phyloP scores from a whole-genome alignment of 345 rosid genomes.

The Physaria fendleri region DNA sequence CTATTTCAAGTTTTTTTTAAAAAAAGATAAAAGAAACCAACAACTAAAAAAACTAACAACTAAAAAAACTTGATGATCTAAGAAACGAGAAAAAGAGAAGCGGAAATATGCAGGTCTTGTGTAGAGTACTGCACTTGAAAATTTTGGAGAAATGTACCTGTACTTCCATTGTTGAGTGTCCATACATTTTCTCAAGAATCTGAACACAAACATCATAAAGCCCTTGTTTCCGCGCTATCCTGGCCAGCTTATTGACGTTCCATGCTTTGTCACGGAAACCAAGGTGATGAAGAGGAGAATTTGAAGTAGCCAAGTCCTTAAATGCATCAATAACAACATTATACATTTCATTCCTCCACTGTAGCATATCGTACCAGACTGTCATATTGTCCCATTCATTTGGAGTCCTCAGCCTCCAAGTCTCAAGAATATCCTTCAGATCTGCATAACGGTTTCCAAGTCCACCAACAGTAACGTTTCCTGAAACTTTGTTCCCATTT shows the following conservation, averaged over 20 bases:
- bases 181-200: slow-evolving; percentile 95
- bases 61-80: neutral
- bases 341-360: slow-evolving; percentile 98
- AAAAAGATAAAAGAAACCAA: neutral
- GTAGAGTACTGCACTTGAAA: neutral
- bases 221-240: slow-evolving; percentile 92
- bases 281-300: slow-evolving; percentile 89
- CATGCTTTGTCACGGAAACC: slow-evolving; percentile 98
- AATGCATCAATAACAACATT: slow-evolving; percentile 89
- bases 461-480: slow-evolving; percentile 54
- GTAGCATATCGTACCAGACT: slow-evolving; percentile 93
- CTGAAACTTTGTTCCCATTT: slow-evolving; percentile 72
- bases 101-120: neutral
- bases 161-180: slow-evolving; percentile 97
- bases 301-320: slow-evolving; percentile 66
- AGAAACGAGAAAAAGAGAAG: neutral
- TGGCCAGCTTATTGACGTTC: slow-evolving; percentile 98
- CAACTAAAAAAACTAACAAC: neutral
- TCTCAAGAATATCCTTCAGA: slow-evolving; percentile 94
- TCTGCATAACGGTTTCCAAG: slow-evolving; percentile 85
- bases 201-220: slow-evolving; percentile 90
- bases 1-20: slow-evolving; percentile 10
- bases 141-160: slow-evolving; percentile 52
- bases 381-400: slow-evolving; percentile 99
- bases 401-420: slow-evolving; percentile 97